Evolutionary conservation across 2,329 filamentous ascomycete species (phyloP), one percentile per base, ranked within the genome.

Genomic region (Trichophyton equinum): DNA sequence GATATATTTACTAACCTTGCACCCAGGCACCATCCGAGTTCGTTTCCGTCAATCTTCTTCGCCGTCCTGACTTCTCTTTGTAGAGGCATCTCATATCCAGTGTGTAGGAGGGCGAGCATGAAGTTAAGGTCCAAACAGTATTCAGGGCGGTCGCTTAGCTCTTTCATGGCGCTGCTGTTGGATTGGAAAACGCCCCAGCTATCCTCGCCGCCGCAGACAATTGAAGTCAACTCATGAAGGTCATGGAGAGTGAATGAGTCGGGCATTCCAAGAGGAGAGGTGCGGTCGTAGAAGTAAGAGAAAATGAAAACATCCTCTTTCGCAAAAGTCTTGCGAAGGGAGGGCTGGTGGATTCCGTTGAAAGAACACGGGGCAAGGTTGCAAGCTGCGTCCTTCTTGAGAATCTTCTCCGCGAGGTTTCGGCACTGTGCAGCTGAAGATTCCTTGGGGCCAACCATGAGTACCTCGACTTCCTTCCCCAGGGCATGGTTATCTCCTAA

Each of bases 21-120:
- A 74, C 94, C 94, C 70, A 99, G 80, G 77, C 92, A 97, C 94
- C 94, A 99, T 44, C 94, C 94, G 69, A 99, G 77, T 78, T 99
- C 95, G 74, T 96, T 96, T 61, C 85, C 86, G 78, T 95, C 92
- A 71, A 99, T 95, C 82, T 96, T 96, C 87, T 99, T 99, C 63
- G 92, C 94, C 71, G 96, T 95, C 81, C 89, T 92, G 66, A 99
- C 91, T 75, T 99, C 94, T 44, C 95, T 83, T 67, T 96, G 89
- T 68, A 97, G 86, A 3, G 92, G 92, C 90, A 99, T 96, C 67
- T 97, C 94, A 70, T 99, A 99, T 2, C 94, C 94, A 4, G 90
- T 95, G 75, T 97, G 91, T 60, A 97, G 78, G 61, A 99, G 79
- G 27, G 89, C 89, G 68, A 95, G 78, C 90, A 96, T 96, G 72